These are phyloP conservation scores for Dactylonectria macrodidyma DNA, from an alignment of 2,329 filamentous ascomycete species.

Conservation along the genomic window DNA sequence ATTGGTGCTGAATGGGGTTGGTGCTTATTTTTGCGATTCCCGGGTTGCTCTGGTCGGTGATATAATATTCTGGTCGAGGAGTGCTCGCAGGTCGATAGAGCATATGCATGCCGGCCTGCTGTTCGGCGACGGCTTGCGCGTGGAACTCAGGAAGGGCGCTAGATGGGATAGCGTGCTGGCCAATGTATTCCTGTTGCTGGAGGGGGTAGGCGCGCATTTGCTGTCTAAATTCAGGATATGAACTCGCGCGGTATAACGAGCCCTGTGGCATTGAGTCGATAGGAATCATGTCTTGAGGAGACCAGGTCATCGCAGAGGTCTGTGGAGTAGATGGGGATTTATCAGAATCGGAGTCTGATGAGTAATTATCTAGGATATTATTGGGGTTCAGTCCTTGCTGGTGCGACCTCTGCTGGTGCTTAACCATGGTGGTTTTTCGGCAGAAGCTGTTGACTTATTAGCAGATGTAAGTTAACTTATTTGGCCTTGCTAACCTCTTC, in stretches of 20 bases:
- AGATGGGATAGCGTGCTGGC: slow-evolving; percentile 63
- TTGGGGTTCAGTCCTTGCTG: slow-evolving; percentile 71
- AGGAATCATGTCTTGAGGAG: slow-evolving; percentile 59
- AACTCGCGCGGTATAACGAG: slow-evolving; percentile 65
- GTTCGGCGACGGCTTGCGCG: slow-evolving; percentile 58
- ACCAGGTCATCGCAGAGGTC: slow-evolving; percentile 67
- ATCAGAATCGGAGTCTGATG: slow-evolving; percentile 70
- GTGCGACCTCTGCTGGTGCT: slow-evolving; percentile 75
- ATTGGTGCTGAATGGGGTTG: slow-evolving; percentile 63
- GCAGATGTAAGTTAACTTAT: slow-evolving; percentile 20
- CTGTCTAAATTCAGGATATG: slow-evolving; percentile 69
- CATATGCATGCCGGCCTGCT: slow-evolving; percentile 62
- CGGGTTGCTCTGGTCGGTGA: slow-evolving; percentile 74
- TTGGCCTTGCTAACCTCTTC: slow-evolving; percentile 67
- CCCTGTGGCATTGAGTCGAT: slow-evolving; percentile 55
- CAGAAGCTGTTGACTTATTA: slow-evolving; percentile 70
- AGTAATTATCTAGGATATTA: slow-evolving; percentile 67
- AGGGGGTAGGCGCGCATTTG: slow-evolving; percentile 60
- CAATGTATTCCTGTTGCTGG: slow-evolving; percentile 58
- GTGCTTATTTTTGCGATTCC: slow-evolving; percentile 74
- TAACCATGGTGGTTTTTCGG: slow-evolving; percentile 80
- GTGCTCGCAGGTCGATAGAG: slow-evolving; percentile 65
- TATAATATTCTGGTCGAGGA: slow-evolving; percentile 66
- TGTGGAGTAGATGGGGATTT: slow-evolving; percentile 73
- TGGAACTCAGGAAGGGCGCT: slow-evolving; percentile 61